phyloP scores from a whole-genome alignment of 1,284 basidiomycete genomes.

The Cutaneotrichosporon cyanovorans region DNA sequence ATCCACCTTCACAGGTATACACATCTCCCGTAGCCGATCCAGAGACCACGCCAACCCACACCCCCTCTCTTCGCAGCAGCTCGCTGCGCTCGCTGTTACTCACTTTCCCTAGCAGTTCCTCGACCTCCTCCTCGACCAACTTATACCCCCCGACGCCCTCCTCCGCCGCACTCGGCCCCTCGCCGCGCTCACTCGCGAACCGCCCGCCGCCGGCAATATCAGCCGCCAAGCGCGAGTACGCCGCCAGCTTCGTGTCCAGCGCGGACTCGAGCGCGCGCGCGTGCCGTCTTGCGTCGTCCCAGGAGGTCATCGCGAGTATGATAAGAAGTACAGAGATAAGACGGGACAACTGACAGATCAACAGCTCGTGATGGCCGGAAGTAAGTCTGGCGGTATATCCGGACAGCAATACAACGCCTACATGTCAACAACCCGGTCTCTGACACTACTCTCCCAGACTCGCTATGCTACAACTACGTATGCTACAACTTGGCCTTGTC shows the following conservation, averaged over 20 bases:
- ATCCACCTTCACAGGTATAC: too few relatives aligned
- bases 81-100: slow-evolving; percentile 16
- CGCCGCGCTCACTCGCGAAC: slow-evolving; percentile 5
- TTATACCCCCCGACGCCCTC: slow-evolving; percentile 65
- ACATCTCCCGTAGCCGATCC: too few relatives aligned
- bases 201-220: slow-evolving; percentile 51
- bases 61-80: too few relatives aligned
- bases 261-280: slow-evolving; percentile 84
- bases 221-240: slow-evolving; percentile 77
- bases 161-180: slow-evolving; percentile 39
- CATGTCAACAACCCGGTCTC: too few relatives aligned
- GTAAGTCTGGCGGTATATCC: too few relatives aligned
- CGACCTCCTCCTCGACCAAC: slow-evolving; percentile 70
- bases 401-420: too few relatives aligned
- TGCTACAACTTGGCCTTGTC: slow-evolving; percentile 17
- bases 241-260: slow-evolving; percentile 80
- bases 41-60: too few relatives aligned
- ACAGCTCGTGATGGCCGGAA: too few relatives aligned
- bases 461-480: too few relatives aligned
- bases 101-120: slow-evolving; percentile 80
- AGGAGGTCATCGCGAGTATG: slow-evolving; percentile 28
- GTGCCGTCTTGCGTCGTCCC: slow-evolving; percentile 61
- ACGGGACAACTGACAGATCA: too few relatives aligned
- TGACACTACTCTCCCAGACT: too few relatives aligned
- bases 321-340: too few relatives aligned